Base-by-base conservation (phyloP, 805 yeast genomes). In the Nadsonia fulvescens region DNA sequence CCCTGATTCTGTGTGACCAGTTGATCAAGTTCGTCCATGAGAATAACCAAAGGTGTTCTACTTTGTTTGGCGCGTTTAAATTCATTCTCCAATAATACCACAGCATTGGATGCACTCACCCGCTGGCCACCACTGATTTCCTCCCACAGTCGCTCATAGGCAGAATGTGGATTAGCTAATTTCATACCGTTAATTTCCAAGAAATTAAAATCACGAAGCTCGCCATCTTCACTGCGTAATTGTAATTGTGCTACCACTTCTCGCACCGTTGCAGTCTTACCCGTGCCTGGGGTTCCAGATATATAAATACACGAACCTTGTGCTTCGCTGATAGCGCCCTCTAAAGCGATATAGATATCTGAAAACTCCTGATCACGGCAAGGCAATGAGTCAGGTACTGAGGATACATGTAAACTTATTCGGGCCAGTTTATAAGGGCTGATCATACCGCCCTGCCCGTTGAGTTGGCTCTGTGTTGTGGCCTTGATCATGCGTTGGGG, bases 241-340 rank as follows among this genome's bases (percentile, higher is more conserved):
- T 63, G 59, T 18, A 89, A 49, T 39, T 75, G 81, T 17, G 67
- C 61, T 14, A 89, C 63, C 0, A 77, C 95, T 41, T 82, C 93
- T 29, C 93, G 54, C 2, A 86, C 70, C 0, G 96, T 86, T 3
- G 92, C 89, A 0, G 98, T 86, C 44, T 89, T 89, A 8, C 98
- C 98, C 2, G 91, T 86, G 6, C 99, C 99, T 0, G 99, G 98
- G 0, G 94, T 81, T 3, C 99, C 99, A 48, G 93, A 79, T 7
- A 89, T 70, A 44, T 83, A 89, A 5, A 89, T 50, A 37, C 93
- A 79, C 5, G 83, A 64, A 0, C 96, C 95, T 1, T 74, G 62
- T 21, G 66, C 64, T 9, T 72, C 62, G 24, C 59, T 59, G 17
- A 86, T 65, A 1, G 93, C 76, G 23, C 68, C 59, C 38, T 81